Conservation (phyloP, 2,329 filamentous ascomycete species). For the Aspergillus amoenus region DNA sequence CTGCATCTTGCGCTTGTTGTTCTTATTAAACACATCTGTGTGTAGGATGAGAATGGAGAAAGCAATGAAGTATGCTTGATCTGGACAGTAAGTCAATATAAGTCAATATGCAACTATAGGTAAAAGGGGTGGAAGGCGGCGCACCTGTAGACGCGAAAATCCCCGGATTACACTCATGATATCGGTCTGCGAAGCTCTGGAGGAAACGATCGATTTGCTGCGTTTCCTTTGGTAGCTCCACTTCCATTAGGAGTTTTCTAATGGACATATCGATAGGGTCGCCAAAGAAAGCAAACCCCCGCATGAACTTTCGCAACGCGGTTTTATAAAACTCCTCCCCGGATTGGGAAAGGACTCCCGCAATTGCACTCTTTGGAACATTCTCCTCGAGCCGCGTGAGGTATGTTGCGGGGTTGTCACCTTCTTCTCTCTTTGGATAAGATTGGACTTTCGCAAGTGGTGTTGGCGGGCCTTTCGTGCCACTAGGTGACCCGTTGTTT, state of each 20-base stretch:
- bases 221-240: conserved; percentile 92
- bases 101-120: background rate
- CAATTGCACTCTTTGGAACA: conserved; percentile 78
- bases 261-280: conserved; percentile 98
- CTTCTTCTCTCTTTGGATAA: conserved; percentile 77
- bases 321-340: conserved; percentile 78
- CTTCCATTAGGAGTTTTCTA: conserved; percentile 92
- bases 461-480: conserved; percentile 60
- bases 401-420: conserved; percentile 88
- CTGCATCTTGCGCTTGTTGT: conserved; percentile 99
- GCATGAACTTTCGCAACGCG: conserved; percentile 91
- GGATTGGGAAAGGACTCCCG: conserved; percentile 81
- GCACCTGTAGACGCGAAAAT: conserved; percentile 76
- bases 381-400: conserved; percentile 78
- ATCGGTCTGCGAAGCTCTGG: conserved; percentile 91
- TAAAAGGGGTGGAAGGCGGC: conserved; percentile 2
- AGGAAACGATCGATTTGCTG: conserved; percentile 96
- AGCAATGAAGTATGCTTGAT: conserved; percentile 97
- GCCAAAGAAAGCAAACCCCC: conserved; percentile 90
- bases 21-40: conserved; percentile 99
- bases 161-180: conserved; percentile 96
- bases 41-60: conserved; percentile 96
- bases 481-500: conserved; percentile 63
- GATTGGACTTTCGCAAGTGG: conserved; percentile 67
- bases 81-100: conserved; percentile 36